Conservation (phyloP, 192 early-diverging fungal species). For the Backusella australiensis region DNA sequence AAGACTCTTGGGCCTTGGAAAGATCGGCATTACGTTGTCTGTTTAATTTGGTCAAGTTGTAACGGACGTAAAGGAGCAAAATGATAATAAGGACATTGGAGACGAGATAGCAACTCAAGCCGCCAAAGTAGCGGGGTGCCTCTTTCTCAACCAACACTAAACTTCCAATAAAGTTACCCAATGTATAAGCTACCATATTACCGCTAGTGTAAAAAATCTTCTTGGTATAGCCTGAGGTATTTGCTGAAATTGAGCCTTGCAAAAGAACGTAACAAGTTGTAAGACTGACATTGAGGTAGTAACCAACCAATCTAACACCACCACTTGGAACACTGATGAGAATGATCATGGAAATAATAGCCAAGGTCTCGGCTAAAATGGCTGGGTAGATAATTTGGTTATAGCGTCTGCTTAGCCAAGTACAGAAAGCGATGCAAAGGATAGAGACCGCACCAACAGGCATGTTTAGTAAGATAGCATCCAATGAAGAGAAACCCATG, state of each 20-base stretch:
- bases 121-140: slow-evolving; percentile 14
- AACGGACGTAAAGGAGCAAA: neutral
- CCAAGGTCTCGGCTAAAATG: neutral
- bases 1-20: neutral
- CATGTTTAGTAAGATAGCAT: slow-evolving; percentile 15
- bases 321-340: neutral
- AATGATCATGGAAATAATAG: slow-evolving; percentile 12
- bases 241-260: neutral
- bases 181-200: slow-evolving; percentile 13
- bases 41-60: neutral
- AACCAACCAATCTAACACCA: slow-evolving; percentile 10
- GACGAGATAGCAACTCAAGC: neutral
- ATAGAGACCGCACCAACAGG: neutral
- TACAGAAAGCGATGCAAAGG: neutral
- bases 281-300: slow-evolving; percentile 3
- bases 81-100: slow-evolving; percentile 6
- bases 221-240: slow-evolving; percentile 12
- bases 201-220: slow-evolving; percentile 10
- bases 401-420: neutral
- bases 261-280: neutral
- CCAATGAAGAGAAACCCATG: slow-evolving; percentile 12
- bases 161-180: slow-evolving; percentile 18
- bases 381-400: slow-evolving; percentile 11
- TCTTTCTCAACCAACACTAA: slow-evolving; percentile 9
- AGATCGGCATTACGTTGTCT: slow-evolving; percentile 4